A percentile compares a stretch with the other conserved stretches of the same genome.
These are phyloP conservation scores for Penicillium sp. DNA, from an alignment of 2,329 filamentous ascomycete species.

Conservation along the genomic window DNA sequence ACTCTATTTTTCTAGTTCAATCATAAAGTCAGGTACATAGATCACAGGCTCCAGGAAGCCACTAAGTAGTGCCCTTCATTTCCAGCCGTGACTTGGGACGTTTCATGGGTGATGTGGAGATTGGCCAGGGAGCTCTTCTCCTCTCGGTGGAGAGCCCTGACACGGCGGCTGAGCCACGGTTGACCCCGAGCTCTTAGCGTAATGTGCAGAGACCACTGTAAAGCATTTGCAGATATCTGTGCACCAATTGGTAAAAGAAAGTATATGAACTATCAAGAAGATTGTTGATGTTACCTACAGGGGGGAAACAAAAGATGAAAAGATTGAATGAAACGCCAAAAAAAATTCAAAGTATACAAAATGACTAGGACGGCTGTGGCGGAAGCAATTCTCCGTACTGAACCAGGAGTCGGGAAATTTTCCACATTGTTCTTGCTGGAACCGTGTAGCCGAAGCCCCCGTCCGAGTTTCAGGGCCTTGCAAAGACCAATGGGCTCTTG, in stretches of 20 bases:
- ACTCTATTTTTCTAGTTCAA: background rate
- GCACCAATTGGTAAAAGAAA: no score
- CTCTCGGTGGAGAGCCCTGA: conserved; percentile 3
- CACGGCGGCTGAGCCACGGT: conserved; percentile 16
- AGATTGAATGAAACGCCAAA: no score
- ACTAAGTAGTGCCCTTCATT: conserved; percentile 10
- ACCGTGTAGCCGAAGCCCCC: background rate
- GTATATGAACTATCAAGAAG: no score
- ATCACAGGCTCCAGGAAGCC: conserved; percentile 1
- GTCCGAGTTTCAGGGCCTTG: conserved; percentile 9
- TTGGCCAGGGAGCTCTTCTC: conserved; percentile 18
- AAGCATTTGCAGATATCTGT: background rate
- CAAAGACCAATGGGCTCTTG: conserved; percentile 7
- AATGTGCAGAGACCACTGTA: background rate
- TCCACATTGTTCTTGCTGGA: background rate
- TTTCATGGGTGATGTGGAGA: conserved; percentile 27
- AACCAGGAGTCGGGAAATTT: background rate
- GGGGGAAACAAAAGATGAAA: no score
- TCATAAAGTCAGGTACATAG: background rate
- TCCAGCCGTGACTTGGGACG: conserved; percentile 20
- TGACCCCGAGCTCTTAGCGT: conserved; percentile 4
- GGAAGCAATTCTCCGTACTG: background rate
- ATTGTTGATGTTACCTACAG: no score
- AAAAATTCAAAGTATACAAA: background rate
- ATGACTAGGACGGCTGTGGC: background rate